Percentiles rank a stretch among this genome's conserved stretches.
Conservation (phyloP, 768 basidiomycete species). For the Agrocybe pediades region DNA sequence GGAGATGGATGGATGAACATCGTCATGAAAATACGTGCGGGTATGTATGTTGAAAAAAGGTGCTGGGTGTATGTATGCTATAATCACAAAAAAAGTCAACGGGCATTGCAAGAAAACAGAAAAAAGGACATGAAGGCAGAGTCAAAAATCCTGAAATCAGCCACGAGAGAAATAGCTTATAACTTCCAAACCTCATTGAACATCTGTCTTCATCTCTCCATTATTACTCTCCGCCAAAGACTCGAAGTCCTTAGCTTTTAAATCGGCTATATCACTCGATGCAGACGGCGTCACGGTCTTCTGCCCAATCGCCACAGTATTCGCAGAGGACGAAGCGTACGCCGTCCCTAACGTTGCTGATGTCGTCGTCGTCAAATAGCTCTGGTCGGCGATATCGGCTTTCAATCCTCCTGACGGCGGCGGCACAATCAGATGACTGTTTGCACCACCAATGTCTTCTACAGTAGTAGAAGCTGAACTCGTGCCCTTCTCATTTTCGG, state of each 20-base stretch:
- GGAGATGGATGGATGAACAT: no score
- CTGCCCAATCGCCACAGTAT: neutral
- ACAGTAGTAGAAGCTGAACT: neutral
- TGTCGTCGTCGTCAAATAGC: neutral
- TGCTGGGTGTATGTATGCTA: no score
- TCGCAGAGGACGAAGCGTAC: neutral
- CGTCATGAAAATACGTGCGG: no score
- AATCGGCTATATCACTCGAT: neutral
- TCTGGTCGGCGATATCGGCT: no score
- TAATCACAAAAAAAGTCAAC: no score
- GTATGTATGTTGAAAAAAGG: no score
- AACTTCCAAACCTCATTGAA: no score
- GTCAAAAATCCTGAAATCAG: no score
- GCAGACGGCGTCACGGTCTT: neutral
- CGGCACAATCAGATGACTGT: neutral
- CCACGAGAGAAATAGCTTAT: no score
- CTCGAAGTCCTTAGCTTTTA: neutral
- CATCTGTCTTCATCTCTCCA: no score
- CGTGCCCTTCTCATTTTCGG: neutral
- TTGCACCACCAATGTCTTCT: neutral
- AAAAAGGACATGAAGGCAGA: no score
- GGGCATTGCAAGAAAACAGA: no score
- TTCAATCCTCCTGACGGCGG: neutral
- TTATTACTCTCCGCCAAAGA: neutral
- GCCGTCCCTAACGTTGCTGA: neutral